Conservation (phyloP, 2,329 filamentous ascomycete genomes). For the Apiospora koreana region DNA sequence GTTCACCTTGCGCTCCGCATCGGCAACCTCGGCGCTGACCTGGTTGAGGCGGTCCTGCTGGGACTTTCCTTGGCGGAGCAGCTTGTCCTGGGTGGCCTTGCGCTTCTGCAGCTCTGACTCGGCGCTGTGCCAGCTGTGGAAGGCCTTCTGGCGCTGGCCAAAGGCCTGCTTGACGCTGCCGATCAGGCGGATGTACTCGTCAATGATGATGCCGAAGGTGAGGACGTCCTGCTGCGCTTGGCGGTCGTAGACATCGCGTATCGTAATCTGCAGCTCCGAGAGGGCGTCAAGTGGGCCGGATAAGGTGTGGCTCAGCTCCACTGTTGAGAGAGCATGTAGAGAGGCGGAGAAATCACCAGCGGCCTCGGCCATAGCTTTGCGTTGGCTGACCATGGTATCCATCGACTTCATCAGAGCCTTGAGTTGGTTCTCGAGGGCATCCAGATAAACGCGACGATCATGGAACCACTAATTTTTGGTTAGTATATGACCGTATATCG, state of each 20-base stretch:
- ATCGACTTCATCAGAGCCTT: slow-evolving; percentile 91
- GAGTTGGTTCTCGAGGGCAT: slow-evolving; percentile 88
- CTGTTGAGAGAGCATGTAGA: slow-evolving; percentile 86
- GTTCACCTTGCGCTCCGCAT: slow-evolving; percentile 90
- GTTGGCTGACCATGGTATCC: slow-evolving; percentile 87
- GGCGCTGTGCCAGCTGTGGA: slow-evolving; percentile 89
- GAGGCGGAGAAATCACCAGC: slow-evolving; percentile 92
- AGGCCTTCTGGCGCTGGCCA: slow-evolving; percentile 88
- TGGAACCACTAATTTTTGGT: slow-evolving; percentile 79
- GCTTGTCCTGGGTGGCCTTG: slow-evolving; percentile 86
- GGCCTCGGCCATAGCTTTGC: slow-evolving; percentile 90
- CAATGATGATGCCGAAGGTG: slow-evolving; percentile 94
- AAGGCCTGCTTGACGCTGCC: slow-evolving; percentile 95
- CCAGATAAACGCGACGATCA: slow-evolving; percentile 90
- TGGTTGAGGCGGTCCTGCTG: slow-evolving; percentile 96
- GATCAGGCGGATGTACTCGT: slow-evolving; percentile 96
- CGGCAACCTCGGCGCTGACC: slow-evolving; percentile 88
- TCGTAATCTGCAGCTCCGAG: slow-evolving; percentile 90
- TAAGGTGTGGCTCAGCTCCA: slow-evolving; percentile 86
- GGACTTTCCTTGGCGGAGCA: slow-evolving; percentile 90
- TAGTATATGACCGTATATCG: slow-evolving; percentile 14
- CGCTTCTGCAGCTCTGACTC: slow-evolving; percentile 91
- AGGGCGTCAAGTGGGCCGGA: slow-evolving; percentile 88
- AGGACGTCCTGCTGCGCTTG: slow-evolving; percentile 97
- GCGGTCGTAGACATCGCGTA: slow-evolving; percentile 91